Evolutionary conservation across 106 monocot genomes (phyloP), one percentile per base, ranked within the genome.

Genomic region (Phalaenopsis equestris): DNA sequence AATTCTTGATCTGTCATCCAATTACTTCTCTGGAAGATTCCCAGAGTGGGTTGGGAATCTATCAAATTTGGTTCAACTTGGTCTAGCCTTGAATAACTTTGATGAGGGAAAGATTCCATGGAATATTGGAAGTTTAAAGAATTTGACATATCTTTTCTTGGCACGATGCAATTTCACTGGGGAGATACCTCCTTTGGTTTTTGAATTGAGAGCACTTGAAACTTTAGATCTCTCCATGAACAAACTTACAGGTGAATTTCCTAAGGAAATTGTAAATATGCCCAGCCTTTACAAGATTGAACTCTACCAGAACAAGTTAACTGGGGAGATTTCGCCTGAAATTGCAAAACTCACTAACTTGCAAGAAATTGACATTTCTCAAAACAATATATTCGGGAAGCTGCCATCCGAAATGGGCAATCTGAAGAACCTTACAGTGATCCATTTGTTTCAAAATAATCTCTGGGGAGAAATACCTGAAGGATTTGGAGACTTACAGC

Each of bases 141-240:
- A 94, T 64, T 76, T 96, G 80, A 92, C 84, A 17, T 88, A 77
- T 81, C 85, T 96, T 24, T 96, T 85, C 81, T 19, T 94, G 84
- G 86, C 85, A 1, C 6, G 80, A 24, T 90, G 91, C 76, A 92
- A 90, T 70, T 76, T 93, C 45, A 77, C 18, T 23, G 92, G 96
- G 23, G 77, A 72, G 43, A 96, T 96, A 19, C 93, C 96, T 10
- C 41, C 79, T 6, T 87, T 80, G 3, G 76, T 96, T 47, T 94
- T 85, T 45, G 67, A 81, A 56, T 70, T 96, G 81, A 77, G 21
- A 36, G 46, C 56, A n/a, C 73, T 96, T 21, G 80, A 72, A 42
- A 89, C 90, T 42, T 73, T 94, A 23, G 96, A 96, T 84, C 74
- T 96, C 52, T 94, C 96, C 19, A 67, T 78, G 75, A 96, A 94